Base-by-base conservation (phyloP, 495 filamentous ascomycete genomes). In the Endocarpon pusillum region DNA sequence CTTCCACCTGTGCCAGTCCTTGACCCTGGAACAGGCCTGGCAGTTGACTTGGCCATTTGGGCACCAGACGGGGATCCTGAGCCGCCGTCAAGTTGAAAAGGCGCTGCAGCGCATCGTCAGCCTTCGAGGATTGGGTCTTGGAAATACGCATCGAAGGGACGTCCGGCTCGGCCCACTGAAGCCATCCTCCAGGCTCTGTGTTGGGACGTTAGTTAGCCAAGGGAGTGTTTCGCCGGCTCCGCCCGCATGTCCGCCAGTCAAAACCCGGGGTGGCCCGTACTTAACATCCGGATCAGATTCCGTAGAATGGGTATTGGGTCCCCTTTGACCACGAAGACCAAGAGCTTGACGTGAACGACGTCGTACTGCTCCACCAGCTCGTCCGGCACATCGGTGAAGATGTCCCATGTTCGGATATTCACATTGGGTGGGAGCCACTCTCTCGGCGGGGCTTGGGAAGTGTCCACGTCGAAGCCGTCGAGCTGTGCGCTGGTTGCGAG, bases 81-180 rank as follows among this genome's bases (percentile, higher is more conserved):
- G 23, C 8, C 23, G 23, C 12, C 23, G 12, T 12, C 12, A 25
- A 12, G 8, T 8, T 12, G 12, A 8, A 12, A 12, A 45, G 21
- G 21, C 26, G 12, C 4, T 45, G 39, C 2, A 40, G 42, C 14
- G 39, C 38, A 3, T 38, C 29, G 3, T 38, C 29, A 2, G 25
- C 7, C 5, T 15, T 4, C 12, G 28, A 31, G 12, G 17, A 9
- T 9, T 34, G 20, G 33, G 21, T 14, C 21, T 33, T 41, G 21
- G 33, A 42, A 11, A 43, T 40, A 40, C 23, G 8, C 38, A 32
- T 27, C 27, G 29, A 24, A 17, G 16, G 32, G 24, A 10, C 14
- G 20, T 45, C 38, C 6, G 38, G 30, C 20, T 58, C 56, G 19
- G 54, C 53, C 55, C 56, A 60, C 33, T 60, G 56, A n/a, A 60